A percentile compares a stretch with the other conserved stretches of the same genome.
Conservation (phyloP, 495 filamentous ascomycete genomes). For the Daldinia caldariorum region DNA sequence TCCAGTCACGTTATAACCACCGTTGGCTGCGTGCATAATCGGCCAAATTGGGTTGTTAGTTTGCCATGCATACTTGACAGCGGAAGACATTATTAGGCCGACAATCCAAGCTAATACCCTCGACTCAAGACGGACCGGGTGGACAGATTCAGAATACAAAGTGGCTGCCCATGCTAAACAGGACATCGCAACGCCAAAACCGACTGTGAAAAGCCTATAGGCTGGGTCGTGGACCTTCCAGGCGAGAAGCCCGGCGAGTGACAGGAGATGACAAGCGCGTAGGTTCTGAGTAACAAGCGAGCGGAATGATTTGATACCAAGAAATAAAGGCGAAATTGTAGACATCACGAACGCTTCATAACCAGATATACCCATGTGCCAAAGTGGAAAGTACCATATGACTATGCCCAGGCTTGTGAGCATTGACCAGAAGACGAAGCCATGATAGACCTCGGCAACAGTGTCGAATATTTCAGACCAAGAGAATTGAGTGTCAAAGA, state of each 20-base stretch:
- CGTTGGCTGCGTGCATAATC: constrained; percentile 85
- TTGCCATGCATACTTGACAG: constrained; percentile 92
- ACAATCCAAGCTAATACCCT: constrained; percentile 81
- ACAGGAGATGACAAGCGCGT: constrained; percentile 75
- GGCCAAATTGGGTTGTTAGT: constrained; percentile 99
- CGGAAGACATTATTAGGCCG: constrained; percentile 82
- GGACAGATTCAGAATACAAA: constrained; percentile 78
- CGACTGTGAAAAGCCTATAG: constrained; percentile 80
- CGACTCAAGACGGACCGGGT: constrained; percentile 78
- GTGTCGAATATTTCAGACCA: constrained; percentile 81
- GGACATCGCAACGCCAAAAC: constrained; percentile 78
- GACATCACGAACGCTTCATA: constrained; percentile 90
- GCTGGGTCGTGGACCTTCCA: constrained; percentile 79
- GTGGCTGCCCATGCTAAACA: constrained; percentile 86
- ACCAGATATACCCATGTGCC: constrained; percentile 99
- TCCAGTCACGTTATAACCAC: constrained; percentile 91
- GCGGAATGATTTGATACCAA: constrained; percentile 75
- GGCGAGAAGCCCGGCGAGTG: constrained; percentile 80
- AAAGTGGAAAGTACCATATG: constrained; percentile 99
- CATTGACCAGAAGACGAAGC: constrained; percentile 95
- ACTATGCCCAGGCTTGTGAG: constrained; percentile 86
- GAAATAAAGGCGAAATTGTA: constrained; percentile 84
- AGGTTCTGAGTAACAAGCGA: constrained; percentile 73
- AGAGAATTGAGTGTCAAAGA: constrained; percentile 77
- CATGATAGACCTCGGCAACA: constrained; percentile 89